Conservation (phyloP, 371 early-diverging fungal genomes). For the Mucor racemosus region DNA sequence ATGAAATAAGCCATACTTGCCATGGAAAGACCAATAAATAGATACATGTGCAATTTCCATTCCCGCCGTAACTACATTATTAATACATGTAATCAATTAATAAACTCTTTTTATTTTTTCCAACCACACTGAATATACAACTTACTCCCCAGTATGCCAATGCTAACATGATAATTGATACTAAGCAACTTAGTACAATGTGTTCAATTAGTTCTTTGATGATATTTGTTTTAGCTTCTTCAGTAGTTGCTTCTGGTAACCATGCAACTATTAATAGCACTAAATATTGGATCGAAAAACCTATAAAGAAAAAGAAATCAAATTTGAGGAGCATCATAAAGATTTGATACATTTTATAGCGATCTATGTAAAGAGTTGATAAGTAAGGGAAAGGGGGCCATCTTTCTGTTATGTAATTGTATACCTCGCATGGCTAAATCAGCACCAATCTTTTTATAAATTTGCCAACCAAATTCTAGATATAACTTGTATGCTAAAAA, state of each 20-base stretch:
- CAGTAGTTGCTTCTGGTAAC: constrained; percentile 41
- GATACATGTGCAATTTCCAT: constrained; percentile 57
- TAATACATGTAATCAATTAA: neutral
- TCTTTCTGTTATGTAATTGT: neutral
- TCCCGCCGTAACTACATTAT: constrained; percentile 49
- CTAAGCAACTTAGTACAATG: constrained; percentile 77
- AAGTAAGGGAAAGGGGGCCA: too few species aligned
- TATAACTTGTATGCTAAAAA: constrained; percentile 55
- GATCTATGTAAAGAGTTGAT: constrained; percentile 44
- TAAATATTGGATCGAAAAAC: constrained; percentile 89
- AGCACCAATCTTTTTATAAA: constrained; percentile 94
- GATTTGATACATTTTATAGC: constrained; percentile 85
- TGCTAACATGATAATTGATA: constrained; percentile 70
- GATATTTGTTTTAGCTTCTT: constrained; percentile 61
- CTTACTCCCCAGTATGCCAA: constrained; percentile 79
- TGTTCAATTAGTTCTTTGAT: constrained; percentile 53
- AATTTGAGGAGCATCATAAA: constrained; percentile 88
- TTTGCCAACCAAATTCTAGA: constrained; percentile 76
- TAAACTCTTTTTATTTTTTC: too few species aligned
- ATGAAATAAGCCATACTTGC: constrained; percentile 72
- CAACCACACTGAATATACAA: neutral
- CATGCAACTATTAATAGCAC: constrained; percentile 68
- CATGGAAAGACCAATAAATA: constrained; percentile 63
- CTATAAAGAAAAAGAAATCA: constrained; percentile 86
- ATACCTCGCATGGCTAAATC: constrained; percentile 85